Base-by-base conservation (phyloP, 768 basidiomycete species). In the Coprinellus aureogranulatus region DNA sequence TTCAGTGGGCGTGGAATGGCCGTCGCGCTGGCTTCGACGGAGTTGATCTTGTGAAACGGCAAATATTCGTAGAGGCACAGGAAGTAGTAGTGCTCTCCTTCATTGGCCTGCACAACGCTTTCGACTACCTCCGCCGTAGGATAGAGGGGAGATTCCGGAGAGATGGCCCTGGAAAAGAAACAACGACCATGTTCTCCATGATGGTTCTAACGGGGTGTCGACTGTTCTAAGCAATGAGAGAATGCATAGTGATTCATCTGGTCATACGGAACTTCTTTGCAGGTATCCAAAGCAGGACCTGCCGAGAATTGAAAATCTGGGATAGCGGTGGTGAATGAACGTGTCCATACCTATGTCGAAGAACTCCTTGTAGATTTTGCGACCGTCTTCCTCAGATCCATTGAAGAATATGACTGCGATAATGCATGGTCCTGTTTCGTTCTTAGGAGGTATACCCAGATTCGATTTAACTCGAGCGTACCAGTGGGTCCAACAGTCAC, bases 351-450 rank as follows among this genome's bases (percentile, higher is more conserved):
- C 71, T 6, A 84, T 65, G 50, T 81, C 79, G 55, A 75, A 71
- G 62, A 83, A 76, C 9, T 58, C 49, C 62, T 81, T 79, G 66
- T 69, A 83, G 23, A 64, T 69, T 26, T 67, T 62, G 41, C 75
- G 68, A 40, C 80, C 83, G 58, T 83, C 81, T 4, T 66, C 72
- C 58, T 80, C 81, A 0, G 77, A 68, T 0, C 82, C 82, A 62
- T 85, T 82, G 60, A 83, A 84, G 2, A 77, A 39, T 10, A 65
- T 52, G 1, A 73, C 34, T 0, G 71, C 62, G 34, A 80, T 59
- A n/a, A 64, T 58, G 2, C 79, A 78, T 5, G 34, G 14, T 3
- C 52, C 57, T 58, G 31, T 6, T 57, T 16, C 3, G 3, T 9
- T 5, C 22, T 31, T 3, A 44, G 5, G 22, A 2, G 12, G 20